These are phyloP conservation scores for Sphaerulina vaccinii DNA, from an alignment of 2,329 filamentous ascomycete genomes.

Conservation along the genomic window DNA sequence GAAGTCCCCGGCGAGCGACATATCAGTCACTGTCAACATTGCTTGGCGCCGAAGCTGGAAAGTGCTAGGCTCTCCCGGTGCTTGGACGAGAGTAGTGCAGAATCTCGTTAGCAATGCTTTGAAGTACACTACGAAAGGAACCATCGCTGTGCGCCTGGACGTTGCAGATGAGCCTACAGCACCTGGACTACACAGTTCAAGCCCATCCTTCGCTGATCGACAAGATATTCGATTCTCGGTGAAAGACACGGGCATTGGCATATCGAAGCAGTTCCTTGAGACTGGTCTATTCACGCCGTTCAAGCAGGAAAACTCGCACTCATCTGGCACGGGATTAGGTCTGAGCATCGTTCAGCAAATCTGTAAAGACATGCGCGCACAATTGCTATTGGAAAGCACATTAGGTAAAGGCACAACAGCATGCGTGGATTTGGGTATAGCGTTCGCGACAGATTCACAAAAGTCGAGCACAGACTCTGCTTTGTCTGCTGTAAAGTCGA, in stretches of 20 bases:
- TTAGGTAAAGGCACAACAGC: not conserved
- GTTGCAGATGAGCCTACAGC: not conserved
- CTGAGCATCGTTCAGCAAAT: not conserved
- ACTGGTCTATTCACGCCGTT: conserved; percentile 35
- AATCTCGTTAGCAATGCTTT: conserved; percentile 50
- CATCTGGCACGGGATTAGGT: conserved; percentile 33
- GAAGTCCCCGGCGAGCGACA: not conserved
- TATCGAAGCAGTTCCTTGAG: conserved; percentile 31
- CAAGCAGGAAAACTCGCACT: conserved; percentile 35
- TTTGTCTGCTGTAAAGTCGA: not conserved
- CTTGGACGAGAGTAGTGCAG: conserved; percentile 38
- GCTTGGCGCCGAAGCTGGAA: not conserved
- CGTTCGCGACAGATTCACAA: not conserved
- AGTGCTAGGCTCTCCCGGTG: not conserved
- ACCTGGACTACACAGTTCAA: not conserved
- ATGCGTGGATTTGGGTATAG: not conserved
- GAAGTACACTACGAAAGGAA: conserved; percentile 44
- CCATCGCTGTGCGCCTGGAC: conserved; percentile 3
- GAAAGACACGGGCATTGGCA: conserved; percentile 36
- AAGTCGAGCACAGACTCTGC: not conserved
- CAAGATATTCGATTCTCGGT: not conserved
- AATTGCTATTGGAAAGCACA: not conserved
- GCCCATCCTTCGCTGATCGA: no score
- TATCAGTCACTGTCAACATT: not conserved
- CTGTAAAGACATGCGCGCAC: not conserved